Evolutionary conservation across 345 rosid genomes (phyloP).

Genomic region (Acer negundo): DNA sequence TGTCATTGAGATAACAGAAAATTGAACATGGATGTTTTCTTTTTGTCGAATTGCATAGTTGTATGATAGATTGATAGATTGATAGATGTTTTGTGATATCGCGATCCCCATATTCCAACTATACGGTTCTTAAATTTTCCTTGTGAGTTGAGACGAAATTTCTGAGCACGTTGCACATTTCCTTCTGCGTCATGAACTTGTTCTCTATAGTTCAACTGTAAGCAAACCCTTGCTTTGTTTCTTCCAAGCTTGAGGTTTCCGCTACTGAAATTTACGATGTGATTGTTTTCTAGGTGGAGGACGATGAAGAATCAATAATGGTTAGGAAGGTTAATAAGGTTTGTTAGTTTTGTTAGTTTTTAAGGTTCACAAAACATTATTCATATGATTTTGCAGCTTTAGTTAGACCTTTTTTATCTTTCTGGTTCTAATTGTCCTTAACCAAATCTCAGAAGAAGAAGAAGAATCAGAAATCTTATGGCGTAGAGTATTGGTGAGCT

Average conservation of each 20-base stretch:
- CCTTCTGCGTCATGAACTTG: neutral
- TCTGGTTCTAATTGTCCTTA: neutral
- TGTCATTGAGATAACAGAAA: no score
- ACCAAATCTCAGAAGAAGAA: no score
- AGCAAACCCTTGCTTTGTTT: neutral
- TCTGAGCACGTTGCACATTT: neutral
- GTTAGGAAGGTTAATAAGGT: constrained; percentile 44
- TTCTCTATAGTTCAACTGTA: neutral
- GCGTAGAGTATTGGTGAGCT: constrained; percentile 18
- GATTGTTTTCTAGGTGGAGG: constrained; percentile 38
- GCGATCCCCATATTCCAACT: neutral
- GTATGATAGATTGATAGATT: neutral
- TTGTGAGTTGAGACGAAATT: neutral
- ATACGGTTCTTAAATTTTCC: neutral
- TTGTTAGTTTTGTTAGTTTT: neutral
- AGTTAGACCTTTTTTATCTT: neutral
- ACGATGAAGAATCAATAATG: constrained; percentile 44
- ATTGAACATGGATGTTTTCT: no score
- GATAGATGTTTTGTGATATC: neutral
- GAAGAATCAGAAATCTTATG: neutral
- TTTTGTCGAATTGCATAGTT: neutral
- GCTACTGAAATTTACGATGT: neutral
- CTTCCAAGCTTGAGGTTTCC: neutral
- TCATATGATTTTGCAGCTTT: neutral
- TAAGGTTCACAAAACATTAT: neutral